Evolutionary conservation across 1,284 basidiomycete species (phyloP), one percentile per base, ranked within the genome.

Genomic region (Apiotrichum brassicae): DNA sequence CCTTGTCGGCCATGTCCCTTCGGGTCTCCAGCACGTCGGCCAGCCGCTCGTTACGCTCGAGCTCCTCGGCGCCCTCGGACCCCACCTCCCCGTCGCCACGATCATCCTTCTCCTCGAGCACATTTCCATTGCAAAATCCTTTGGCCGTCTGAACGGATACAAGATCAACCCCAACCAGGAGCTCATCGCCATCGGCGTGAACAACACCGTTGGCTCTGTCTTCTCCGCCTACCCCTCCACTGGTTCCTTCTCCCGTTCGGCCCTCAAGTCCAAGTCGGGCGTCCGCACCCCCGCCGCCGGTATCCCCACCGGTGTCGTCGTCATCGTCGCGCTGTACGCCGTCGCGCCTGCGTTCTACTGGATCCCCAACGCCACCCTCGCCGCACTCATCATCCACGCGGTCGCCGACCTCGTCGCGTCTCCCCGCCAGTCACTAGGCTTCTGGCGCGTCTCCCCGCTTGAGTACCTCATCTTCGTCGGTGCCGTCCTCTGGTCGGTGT

Each of bases 151-250:
- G 57, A 97, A 98, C 72, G 85, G 86, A 32, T 98, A 98, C 79
- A 97, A 91, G 73, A 97, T 98, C 72, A 85, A 97, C 66, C 92
- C 94, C 16, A 93, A 92, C 75, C 94, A 97, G 72, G 94, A 97
- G 72, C 80, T 97, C 45, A 86, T 97, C 62, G 94, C 95, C 35
- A 97, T 98, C 58, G 94, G 95, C 36, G 91, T 97, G n/a, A 75
- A 72, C 66, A 75, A 75, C 62, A 70, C 68, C 0, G 66, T 92
- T 56, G 89, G 90, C 14, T 85, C 86, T 8, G 77, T 85, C 58
- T 95, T 97, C 71, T 81, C 82, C 51, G 94, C 90, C 2, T 98
- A 97, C 72, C 92, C 94, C 8, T 90, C 93, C 0, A 98, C 95
- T 8, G 95, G 94, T 14, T 97, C 93, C 0, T 98, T 98, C 80